These are phyloP conservation scores for Bruguiera parviflora DNA, from an alignment of 345 rosid species.

Conservation along the genomic window DNA sequence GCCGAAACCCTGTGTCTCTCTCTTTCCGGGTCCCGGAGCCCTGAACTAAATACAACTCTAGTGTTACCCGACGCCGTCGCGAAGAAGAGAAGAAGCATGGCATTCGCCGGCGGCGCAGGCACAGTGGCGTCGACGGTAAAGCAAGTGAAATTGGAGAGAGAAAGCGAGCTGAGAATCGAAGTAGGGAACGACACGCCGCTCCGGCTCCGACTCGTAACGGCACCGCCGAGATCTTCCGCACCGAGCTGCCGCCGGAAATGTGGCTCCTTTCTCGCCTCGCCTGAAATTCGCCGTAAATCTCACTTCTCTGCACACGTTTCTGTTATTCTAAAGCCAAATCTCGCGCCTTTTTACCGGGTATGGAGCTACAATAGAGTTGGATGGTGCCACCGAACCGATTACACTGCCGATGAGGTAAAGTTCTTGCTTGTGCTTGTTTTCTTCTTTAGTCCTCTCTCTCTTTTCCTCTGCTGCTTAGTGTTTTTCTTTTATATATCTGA, in stretches of 20 bases:
- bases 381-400: constrained; percentile 85
- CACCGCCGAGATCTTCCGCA: constrained; percentile 83
- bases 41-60: background rate
- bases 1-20: too few relatives aligned
- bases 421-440: constrained; percentile 9
- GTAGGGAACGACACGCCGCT: constrained; percentile 69
- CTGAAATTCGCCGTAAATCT: constrained; percentile 68
- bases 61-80: background rate
- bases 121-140: constrained; percentile 29
- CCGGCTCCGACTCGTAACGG: constrained; percentile 71
- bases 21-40: background rate
- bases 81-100: background rate
- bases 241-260: constrained; percentile 80
- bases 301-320: background rate
- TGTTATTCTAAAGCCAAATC: background rate
- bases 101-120: background rate
- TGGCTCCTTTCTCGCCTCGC: constrained; percentile 89
- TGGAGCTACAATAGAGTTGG: constrained; percentile 91
- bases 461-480: background rate
- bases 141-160: constrained; percentile 82
- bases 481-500: background rate
- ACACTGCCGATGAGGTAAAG: constrained; percentile 80
- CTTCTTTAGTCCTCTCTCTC: background rate
- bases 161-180: constrained; percentile 86
- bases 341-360: constrained; percentile 62